Evolutionary conservation across 176 grass and related monocot genomes (phyloP).

Genomic region (Oryza glaberrima): DNA sequence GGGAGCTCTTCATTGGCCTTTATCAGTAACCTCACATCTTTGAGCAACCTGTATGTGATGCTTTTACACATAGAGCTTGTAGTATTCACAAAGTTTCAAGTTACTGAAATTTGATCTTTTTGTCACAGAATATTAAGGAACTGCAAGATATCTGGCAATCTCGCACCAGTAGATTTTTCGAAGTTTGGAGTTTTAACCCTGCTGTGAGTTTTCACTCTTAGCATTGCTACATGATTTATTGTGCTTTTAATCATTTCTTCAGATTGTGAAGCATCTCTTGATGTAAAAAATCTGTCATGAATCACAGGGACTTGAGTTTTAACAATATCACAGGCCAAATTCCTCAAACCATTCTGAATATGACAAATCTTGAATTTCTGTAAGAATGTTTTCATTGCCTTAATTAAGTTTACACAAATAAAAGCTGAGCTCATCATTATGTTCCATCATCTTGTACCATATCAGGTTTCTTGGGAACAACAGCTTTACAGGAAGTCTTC

Average conservation of each 20-base stretch:
- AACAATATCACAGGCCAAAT: conserved; percentile 87
- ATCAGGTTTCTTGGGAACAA: conserved; percentile 95
- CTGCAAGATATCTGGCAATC: conserved; percentile 70
- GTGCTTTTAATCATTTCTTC: neutral
- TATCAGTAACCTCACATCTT: conserved; percentile 52
- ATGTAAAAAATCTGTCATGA: neutral
- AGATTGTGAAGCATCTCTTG: neutral
- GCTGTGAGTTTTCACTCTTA: conserved; percentile 46
- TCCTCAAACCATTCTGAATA: conserved; percentile 70
- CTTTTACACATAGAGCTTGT: neutral
- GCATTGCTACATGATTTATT: neutral
- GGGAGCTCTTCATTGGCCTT: conserved; percentile 65
- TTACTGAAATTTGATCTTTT: neutral
- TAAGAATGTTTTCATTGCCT: conserved; percentile 46
- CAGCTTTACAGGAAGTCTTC: conserved; percentile 71
- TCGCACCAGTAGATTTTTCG: conserved; percentile 59
- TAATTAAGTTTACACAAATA: neutral
- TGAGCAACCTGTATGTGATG: conserved; percentile 50
- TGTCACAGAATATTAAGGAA: conserved; percentile 72
- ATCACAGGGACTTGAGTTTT: conserved; percentile 82
- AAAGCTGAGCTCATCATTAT: neutral
- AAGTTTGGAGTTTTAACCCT: conserved; percentile 44
- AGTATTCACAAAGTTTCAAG: neutral
- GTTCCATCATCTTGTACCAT: neutral
- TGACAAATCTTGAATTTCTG: conserved; percentile 58